phyloP scores from a whole-genome alignment of 495 filamentous ascomycete genomes.

The Trichoderma orchidacearum region DNA sequence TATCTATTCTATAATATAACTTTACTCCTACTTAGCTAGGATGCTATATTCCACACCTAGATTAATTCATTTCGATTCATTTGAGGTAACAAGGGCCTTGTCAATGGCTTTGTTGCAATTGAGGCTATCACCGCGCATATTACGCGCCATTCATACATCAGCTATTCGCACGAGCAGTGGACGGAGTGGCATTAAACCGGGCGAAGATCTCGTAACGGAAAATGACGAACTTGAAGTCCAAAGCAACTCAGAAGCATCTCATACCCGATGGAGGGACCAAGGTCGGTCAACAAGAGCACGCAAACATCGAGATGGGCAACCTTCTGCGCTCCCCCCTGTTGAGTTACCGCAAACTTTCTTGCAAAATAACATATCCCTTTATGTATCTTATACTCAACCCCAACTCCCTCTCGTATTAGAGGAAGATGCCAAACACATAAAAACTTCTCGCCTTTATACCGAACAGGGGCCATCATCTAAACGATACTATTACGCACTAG shows the following conservation, averaged over 20 bases:
- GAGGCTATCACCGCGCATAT: not conserved
- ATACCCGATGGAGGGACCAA: not conserved
- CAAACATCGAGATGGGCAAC: not conserved
- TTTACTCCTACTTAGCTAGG: too few relatives aligned
- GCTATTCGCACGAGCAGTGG: not conserved
- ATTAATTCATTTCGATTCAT: too few relatives aligned
- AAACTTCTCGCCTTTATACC: not conserved
- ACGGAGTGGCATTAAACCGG: not conserved
- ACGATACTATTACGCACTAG: not conserved
- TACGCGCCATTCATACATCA: not conserved
- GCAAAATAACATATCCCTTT: not conserved
- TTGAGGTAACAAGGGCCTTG: too few relatives aligned
- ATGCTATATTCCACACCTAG: too few relatives aligned
- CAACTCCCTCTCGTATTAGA: not conserved
- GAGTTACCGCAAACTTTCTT: not conserved
- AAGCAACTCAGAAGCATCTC: not conserved
- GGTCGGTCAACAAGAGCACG: not conserved
- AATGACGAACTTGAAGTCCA: not conserved
- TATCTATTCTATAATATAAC: too few relatives aligned
- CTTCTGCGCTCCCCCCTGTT: not conserved
- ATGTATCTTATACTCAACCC: not conserved
- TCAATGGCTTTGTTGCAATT: not conserved
- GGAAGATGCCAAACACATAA: not conserved
- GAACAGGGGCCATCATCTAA: not conserved
- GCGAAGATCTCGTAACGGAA: not conserved